Percentiles rank a stretch among this genome's conserved stretches.
These are phyloP conservation scores for Plasmodium cynomolgi DNA, from an alignment of 169 alveolate genomes.

Conservation along the genomic window DNA sequence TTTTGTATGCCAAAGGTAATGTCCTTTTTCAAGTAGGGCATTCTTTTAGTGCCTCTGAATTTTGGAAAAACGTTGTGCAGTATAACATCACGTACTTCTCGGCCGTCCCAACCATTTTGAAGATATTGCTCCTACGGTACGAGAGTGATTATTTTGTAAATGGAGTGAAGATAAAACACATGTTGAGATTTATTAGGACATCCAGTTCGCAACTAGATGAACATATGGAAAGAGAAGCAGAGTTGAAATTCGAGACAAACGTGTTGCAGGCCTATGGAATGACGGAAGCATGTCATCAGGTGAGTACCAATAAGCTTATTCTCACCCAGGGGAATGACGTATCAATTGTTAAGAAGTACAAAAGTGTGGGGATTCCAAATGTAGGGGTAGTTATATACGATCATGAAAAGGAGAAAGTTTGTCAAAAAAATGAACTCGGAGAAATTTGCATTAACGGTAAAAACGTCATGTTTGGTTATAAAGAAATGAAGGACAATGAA, in stretches of 20 bases:
- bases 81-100: slow-evolving; percentile 54
- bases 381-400: slow-evolving; percentile 69
- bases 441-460: slow-evolving; percentile 71
- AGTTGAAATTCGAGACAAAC: slow-evolving; percentile 42
- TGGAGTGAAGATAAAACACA: slow-evolving; percentile 43
- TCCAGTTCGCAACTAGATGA: slow-evolving; percentile 68
- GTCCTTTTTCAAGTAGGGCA: slow-evolving; percentile 64
- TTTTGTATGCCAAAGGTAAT: slow-evolving; percentile 45
- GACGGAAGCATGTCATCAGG: slow-evolving; percentile 76
- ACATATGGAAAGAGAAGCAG: slow-evolving; percentile 49
- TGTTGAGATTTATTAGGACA: slow-evolving; percentile 50
- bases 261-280: slow-evolving; percentile 72
- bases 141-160: slow-evolving; percentile 35
- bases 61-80: slow-evolving; percentile 34
- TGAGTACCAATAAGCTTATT: slow-evolving; percentile 41
- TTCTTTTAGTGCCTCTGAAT: slow-evolving; percentile 66
- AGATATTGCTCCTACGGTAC: slow-evolving; percentile 48
- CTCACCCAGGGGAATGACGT: background rate
- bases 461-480: slow-evolving; percentile 58
- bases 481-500: slow-evolving; percentile 62
- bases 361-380: slow-evolving; percentile 74
- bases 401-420: slow-evolving; percentile 27
- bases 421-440: slow-evolving; percentile 47
- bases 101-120: slow-evolving; percentile 68
- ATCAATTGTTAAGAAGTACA: slow-evolving; percentile 18